Conservation (phyloP, 1,139 yeast genomes). For the Nakaseomyces kungkrabaensis region DNA sequence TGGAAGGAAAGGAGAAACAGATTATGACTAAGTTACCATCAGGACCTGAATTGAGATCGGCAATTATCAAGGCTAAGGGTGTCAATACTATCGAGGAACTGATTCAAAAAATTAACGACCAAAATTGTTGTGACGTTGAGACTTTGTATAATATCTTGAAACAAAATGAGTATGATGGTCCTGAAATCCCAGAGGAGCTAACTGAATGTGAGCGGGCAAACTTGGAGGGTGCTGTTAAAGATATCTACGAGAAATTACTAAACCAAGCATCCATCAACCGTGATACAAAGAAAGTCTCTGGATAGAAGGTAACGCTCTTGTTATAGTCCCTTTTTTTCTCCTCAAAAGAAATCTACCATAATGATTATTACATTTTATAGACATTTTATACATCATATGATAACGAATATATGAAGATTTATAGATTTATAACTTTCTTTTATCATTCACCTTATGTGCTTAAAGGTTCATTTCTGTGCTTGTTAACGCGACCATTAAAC, state of each 20-base stretch:
- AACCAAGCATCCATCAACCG: constrained; percentile 59
- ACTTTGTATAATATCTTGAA: constrained; percentile 36
- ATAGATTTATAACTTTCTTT: too few relatives aligned
- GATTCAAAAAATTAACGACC: constrained; percentile 52
- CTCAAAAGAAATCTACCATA: too few relatives aligned
- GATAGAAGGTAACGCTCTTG: not conserved
- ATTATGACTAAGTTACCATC: constrained; percentile 42
- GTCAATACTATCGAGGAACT: constrained; percentile 59
- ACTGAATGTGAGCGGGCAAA: not conserved
- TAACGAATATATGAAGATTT: too few relatives aligned
- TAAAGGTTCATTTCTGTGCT: too few relatives aligned
- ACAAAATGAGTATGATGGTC: constrained; percentile 6
- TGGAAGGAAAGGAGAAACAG: constrained; percentile 1
- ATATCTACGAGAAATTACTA: constrained; percentile 59
- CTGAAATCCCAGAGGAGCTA: constrained; percentile 6
- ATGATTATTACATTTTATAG: not conserved
- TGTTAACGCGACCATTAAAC: too few relatives aligned
- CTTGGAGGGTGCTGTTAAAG: constrained; percentile 37
- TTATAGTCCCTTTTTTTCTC: too few relatives aligned
- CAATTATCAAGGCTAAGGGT: constrained; percentile 67
- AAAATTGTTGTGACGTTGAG: constrained; percentile 38
- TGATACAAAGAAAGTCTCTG: constrained; percentile 29
- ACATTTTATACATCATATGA: not conserved
- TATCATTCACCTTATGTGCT: too few relatives aligned
- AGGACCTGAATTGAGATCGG: constrained; percentile 64